These are phyloP conservation scores for Podospora comata DNA, from an alignment of 495 filamentous ascomycete species.

Conservation along the genomic window DNA sequence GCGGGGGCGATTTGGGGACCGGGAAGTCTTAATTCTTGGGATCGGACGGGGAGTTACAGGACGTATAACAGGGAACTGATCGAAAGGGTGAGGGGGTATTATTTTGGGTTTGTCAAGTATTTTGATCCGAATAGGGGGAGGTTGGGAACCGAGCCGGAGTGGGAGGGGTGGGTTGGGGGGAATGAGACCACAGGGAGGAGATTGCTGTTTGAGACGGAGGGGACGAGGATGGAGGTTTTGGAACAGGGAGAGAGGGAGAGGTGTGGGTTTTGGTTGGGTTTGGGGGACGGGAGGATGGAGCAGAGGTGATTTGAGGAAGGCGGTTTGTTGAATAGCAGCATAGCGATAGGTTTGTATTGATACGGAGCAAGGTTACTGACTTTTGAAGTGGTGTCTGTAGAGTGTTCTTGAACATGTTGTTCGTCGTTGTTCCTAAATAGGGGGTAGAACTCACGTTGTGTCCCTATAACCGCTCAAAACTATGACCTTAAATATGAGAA, in stretches of 20 bases:
- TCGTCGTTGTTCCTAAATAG: no score
- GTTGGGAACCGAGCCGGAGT: constrained; percentile 26
- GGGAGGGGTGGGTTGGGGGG: constrained; percentile 33
- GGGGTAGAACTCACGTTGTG: no score
- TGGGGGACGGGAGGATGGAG: constrained; percentile 38
- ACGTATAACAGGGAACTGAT: constrained; percentile 38
- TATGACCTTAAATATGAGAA: not conserved
- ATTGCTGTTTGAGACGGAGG: constrained; percentile 35
- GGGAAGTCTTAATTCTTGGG: constrained; percentile 26
- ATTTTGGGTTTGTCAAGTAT: constrained; percentile 39
- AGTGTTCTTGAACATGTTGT: no score
- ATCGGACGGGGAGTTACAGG: constrained; percentile 31
- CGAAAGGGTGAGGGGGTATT: constrained; percentile 41
- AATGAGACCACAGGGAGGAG: constrained; percentile 10
- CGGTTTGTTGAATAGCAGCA: no score
- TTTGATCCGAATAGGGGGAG: constrained; percentile 37
- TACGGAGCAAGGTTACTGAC: no score
- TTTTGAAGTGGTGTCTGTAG: no score
- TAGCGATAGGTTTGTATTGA: no score
- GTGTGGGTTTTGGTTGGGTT: constrained; percentile 33
- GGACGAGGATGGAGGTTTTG: constrained; percentile 36
- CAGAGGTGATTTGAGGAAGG: constrained; percentile 22
- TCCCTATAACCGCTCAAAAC: no score
- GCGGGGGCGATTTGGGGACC: constrained; percentile 45
- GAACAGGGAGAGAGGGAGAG: constrained; percentile 28